phyloP scores from a whole-genome alignment of 805 yeast species.

The Jamesozyma rosinii region DNA sequence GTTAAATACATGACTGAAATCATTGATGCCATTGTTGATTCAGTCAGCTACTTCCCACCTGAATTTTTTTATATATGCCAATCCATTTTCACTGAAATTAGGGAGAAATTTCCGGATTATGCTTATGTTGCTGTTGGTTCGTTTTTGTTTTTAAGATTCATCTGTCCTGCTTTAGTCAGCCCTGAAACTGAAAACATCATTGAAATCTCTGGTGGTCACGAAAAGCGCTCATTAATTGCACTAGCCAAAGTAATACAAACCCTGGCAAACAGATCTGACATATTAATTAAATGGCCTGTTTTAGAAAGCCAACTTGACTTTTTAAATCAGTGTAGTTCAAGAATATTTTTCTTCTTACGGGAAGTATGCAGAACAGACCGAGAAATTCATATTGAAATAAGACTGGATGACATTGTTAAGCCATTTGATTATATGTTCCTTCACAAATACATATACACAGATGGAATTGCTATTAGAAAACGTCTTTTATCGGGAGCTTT shows the following conservation, averaged over 20 bases:
- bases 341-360: slow-evolving; percentile 36
- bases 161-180: slow-evolving; percentile 83
- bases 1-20: slow-evolving; percentile 46
- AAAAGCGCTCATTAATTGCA: slow-evolving; percentile 61
- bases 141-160: slow-evolving; percentile 67
- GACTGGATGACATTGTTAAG: slow-evolving; percentile 15
- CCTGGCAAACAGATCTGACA: slow-evolving; percentile 73
- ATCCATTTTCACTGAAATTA: slow-evolving; percentile 49
- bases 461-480: slow-evolving; percentile 35
- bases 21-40: slow-evolving; percentile 49
- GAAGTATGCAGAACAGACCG: slow-evolving; percentile 25
- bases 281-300: slow-evolving; percentile 55
- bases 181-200: slow-evolving; percentile 51
- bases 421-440: slow-evolving; percentile 31
- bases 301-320: slow-evolving; percentile 37
- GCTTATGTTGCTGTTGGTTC: slow-evolving; percentile 73
- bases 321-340: slow-evolving; percentile 32
- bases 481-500: slow-evolving; percentile 8
- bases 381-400: slow-evolving; percentile 12
- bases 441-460: slow-evolving; percentile 43
- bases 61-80: slow-evolving; percentile 66
- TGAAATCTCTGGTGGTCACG: slow-evolving; percentile 33
- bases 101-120: slow-evolving; percentile 56
- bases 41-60: slow-evolving; percentile 52
- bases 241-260: slow-evolving; percentile 78